Base-by-base conservation (phyloP, 495 filamentous ascomycete species). In the Filosporella fistucella region DNA sequence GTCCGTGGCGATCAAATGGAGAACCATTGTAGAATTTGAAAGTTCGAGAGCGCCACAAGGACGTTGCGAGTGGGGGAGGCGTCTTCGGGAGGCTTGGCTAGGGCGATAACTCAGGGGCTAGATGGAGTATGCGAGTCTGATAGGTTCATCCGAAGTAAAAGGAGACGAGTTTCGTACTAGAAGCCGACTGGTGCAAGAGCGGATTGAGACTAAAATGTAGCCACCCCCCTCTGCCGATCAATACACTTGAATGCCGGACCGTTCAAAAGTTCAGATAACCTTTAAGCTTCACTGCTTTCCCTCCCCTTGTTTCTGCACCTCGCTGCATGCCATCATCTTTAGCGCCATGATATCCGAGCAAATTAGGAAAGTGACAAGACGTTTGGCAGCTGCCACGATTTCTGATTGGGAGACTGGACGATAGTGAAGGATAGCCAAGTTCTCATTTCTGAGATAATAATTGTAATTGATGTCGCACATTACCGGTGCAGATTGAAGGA, bases 221-320 rank as follows among this genome's bases (percentile, higher is more conserved):
- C n/a, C n/a, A 16, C 13, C 12, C 30, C 14, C 24, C 42, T 10
- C 42, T 35, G 16, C 16, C 42, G 42, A 34, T 35, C 21, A 13
- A 23, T 18, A 34, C 14, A 35, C 29, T 38, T 40, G 36, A 38
- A 7, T 41, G 34, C 45, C 45, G 34, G 28, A 13, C 24, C n/a
- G 14, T 13, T 21, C 35, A 29, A 29, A 39, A 40, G n/a, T 7
- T 12, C 11, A 26, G 47, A 18, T 42, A 42, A 21, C 25, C 25
- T 48, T 48, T 40, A 48, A 48, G 47, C 47, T 43, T 35, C n/a
- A 43, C 35, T 35, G 12, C 13, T n/a, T n/a, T n/a, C n/a, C n/a
- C n/a, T n/a, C n/a, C 13, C 21, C 38, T 36, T 50, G 29, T 11
- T 23, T 13, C 16, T 42, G 47, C 38, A 35, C 25, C n/a, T n/a